Base-by-base conservation (phyloP, 768 basidiomycete species). In the Dentipellis sp. region DNA sequence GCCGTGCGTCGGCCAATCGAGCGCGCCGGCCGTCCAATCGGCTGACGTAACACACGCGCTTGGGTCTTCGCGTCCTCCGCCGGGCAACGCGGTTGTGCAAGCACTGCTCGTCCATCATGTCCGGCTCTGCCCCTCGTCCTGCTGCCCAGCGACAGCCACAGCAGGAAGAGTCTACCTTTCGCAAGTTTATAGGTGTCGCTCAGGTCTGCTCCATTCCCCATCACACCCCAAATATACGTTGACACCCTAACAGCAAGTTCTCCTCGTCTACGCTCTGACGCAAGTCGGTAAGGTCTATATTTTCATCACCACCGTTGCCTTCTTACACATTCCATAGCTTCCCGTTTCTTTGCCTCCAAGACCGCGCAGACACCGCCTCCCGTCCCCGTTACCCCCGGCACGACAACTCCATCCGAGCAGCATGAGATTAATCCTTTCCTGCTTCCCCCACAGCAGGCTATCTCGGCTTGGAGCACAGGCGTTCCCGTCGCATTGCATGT, bases 401-500 rank as follows among this genome's bases (percentile, higher is more conserved):
- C 37, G 23, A 56, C 23, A 16, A 47, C 29, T 3, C 29, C 29
- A 29, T 45, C 48, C 38, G 14, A 51, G 57, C 36, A 21, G 40
- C 45, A 55, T 57, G 57, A 68, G 40, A 65, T 72, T 5, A 75
- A 83, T 62, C 78, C 82, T 9, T 72, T 72, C 65, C 57, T 68
- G n/a, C 66, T 78, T 12, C 79, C 82, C 8, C 86, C 88, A 6
- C 71, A 69, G 12, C 75, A 82, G 23, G 82, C 73, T 1, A 57
- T 69, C 12, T 78, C 75, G 4, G 80, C 78, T 40, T 91, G 88
- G 88, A 66, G 72, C 10, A 71, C 86, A 1, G 81, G 78, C 1
- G 74, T 81, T 53, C 69, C 73, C 3, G 68, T 91, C 9, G 78
- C 85, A 46, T 83, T 91, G 79, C 78, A 91, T 57, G 80, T 91